Conservation (phyloP, 768 basidiomycete species). For the Suillus variegatus region DNA sequence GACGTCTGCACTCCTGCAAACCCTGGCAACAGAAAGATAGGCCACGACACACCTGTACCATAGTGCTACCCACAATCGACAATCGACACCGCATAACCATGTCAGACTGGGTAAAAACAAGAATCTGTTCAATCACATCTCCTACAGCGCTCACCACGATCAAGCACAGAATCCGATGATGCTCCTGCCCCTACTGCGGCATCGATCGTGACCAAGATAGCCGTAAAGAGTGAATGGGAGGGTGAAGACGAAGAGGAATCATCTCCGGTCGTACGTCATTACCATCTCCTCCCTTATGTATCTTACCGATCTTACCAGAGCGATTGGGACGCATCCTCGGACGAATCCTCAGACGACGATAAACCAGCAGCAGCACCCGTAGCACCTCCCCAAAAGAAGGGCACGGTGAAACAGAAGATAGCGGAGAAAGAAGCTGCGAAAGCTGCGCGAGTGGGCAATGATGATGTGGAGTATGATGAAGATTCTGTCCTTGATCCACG, state of each 20-base stretch:
- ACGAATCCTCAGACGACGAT: conserved; percentile 49
- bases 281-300: background rate
- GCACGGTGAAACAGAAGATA: conserved; percentile 86
- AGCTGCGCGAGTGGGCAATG: conserved; percentile 45
- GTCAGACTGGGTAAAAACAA: conserved; percentile 47
- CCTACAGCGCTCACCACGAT: conserved; percentile 23
- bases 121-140: conserved; percentile 6
- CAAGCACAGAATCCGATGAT: conserved; percentile 39
- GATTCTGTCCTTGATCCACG: conserved; percentile 79
- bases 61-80: conserved; percentile 4
- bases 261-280: conserved; percentile 63
- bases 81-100: conserved; percentile 22
- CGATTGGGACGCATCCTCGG: conserved; percentile 91
- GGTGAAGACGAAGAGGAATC: conserved; percentile 91
- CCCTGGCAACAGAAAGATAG: no score
- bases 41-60: conserved; percentile 1
- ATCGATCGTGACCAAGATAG: conserved; percentile 20
- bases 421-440: conserved; percentile 89
- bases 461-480: conserved; percentile 59
- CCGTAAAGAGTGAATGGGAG: conserved; percentile 72
- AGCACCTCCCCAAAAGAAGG: conserved; percentile 88
- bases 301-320: conserved; percentile 50
- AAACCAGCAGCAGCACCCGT: conserved; percentile 46
- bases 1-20: no score
- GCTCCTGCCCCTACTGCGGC: conserved; percentile 30